Percentiles rank a stretch among this genome's conserved stretches.
Conservation (phyloP, 2,329 filamentous ascomycete genomes). For the Pseudocercospora eumusae region DNA sequence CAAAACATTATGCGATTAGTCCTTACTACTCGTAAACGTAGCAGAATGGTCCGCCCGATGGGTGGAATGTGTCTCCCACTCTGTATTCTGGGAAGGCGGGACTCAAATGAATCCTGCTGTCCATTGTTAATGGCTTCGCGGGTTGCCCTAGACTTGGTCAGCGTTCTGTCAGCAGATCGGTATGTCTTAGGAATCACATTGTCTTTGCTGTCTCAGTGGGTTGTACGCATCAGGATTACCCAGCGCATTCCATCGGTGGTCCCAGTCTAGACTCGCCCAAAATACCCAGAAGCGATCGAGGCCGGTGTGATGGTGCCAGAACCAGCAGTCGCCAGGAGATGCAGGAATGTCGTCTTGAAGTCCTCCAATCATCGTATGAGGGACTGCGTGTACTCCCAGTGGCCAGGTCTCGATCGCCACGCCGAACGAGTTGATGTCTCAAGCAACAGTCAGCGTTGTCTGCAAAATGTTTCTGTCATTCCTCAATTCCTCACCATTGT, state of each 20-base stretch:
- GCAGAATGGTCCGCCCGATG: conserved; percentile 12
- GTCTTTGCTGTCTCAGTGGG: neutral
- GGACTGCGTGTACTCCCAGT: conserved; percentile 14
- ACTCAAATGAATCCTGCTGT: conserved; percentile 1
- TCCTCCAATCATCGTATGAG: conserved; percentile 42
- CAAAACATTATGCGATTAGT: conserved; percentile 7
- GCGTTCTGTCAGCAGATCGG: too few species aligned
- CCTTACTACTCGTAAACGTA: conserved; percentile 12
- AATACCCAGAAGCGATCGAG: conserved; percentile 49
- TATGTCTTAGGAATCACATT: conserved; percentile 11
- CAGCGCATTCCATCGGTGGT: neutral
- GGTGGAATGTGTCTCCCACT: conserved; percentile 11
- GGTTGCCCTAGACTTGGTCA: conserved; percentile 10
- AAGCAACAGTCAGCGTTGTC: neutral
- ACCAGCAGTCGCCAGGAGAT: conserved; percentile 50
- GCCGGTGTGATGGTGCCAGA: conserved; percentile 52
- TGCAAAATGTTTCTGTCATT: neutral
- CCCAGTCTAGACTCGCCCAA: conserved; percentile 50
- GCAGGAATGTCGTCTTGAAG: conserved; percentile 48
- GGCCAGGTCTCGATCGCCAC: conserved; percentile 19
- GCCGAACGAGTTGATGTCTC: conserved; percentile 16
- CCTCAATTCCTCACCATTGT: conserved; percentile 4
- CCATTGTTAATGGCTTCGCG: conserved; percentile 1
- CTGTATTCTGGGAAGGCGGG: conserved; percentile 5
- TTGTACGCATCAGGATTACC: conserved; percentile 8